Base-by-base conservation (phyloP, 768 basidiomycete species). In the Lactarius trivialis region DNA sequence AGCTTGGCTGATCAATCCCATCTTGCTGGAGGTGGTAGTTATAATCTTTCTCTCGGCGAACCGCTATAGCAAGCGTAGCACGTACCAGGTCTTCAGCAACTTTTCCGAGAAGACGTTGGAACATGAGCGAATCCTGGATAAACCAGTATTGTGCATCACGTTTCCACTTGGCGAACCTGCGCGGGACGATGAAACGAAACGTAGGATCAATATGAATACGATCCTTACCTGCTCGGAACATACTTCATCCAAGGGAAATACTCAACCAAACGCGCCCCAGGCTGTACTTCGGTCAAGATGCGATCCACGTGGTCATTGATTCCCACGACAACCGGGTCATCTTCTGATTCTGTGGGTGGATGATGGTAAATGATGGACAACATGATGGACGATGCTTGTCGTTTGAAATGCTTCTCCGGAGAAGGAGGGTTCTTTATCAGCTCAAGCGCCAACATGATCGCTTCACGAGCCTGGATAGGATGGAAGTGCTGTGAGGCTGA, bases 1-100 rank as follows among this genome's bases (percentile, higher is more conserved):
- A 58, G 17, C 50, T 64, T 2, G 60, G 50, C 11, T 21, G 60
- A 28, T 61, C 53, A 34, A 56, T 26, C 11, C 59, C 52, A 11
- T 54, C 21, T 11, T 26, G 34, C 60, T 56, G 21, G 17, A 7
- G n/a, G 21, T 33, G 28, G 28, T 7, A 21, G 32, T 3, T 2
- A 21, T 41, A 2, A 32, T 5, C n/a, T 7, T 30, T 57, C 12
- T 30, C 21, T 7, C 45, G 7, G 45, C 15, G 0, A n/a, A 7
- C 19, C 4, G 14, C 32, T 17, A 43, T 1, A 33, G 5, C 39
- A n/a, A n/a, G n/a, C n/a, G n/a, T 8, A 21, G 2, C 3, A 11
- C 60, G 21, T 32, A 61, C 60, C 30, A 56, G 17, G 24, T 61
- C 51, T 17, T 51, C 60, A 8, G 14, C 30, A 12, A 61, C 60